A percentile compares a stretch with the other conserved stretches of the same genome.
Evolutionary conservation across 148 eudicot species (phyloP).

Genomic region (Diospyros lotus): DNA sequence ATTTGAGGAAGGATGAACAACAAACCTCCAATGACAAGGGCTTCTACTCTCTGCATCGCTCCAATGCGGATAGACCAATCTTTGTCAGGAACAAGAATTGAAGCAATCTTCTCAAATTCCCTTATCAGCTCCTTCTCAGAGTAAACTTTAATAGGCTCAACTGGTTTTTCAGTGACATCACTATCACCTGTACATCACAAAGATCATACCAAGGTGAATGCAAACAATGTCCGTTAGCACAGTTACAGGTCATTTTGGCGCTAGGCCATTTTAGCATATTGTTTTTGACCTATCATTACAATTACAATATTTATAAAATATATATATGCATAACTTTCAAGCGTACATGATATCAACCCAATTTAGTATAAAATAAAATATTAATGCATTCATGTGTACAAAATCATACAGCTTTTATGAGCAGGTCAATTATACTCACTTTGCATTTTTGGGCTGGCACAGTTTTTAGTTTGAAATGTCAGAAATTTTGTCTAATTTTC

Average conservation of each 20-base stretch:
- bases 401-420: too few species aligned
- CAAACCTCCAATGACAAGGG: constrained; percentile 90
- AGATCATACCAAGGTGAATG: neutral
- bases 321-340: too few species aligned
- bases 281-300: neutral
- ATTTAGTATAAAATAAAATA: too few species aligned
- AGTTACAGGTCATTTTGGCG: too few species aligned
- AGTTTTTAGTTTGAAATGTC: too few species aligned
- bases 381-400: too few species aligned
- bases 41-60: constrained; percentile 95
- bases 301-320: too few species aligned
- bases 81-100: constrained; percentile 85
- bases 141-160: constrained; percentile 85
- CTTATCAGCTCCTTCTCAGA: constrained; percentile 90
- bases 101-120: constrained; percentile 88
- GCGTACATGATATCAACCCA: too few species aligned
- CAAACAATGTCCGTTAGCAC: neutral
- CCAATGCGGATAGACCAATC: constrained; percentile 98
- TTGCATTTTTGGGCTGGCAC: too few species aligned
- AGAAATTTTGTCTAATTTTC: too few species aligned
- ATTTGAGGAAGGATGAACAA: neutral
- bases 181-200: constrained; percentile 58
- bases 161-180: constrained; percentile 80
- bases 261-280: too few species aligned
- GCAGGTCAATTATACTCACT: too few species aligned